Evolutionary conservation across 176 grass and related monocot genomes (phyloP), one percentile per base, ranked within the genome.

Genomic region (Alopecurus myosuroides): DNA sequence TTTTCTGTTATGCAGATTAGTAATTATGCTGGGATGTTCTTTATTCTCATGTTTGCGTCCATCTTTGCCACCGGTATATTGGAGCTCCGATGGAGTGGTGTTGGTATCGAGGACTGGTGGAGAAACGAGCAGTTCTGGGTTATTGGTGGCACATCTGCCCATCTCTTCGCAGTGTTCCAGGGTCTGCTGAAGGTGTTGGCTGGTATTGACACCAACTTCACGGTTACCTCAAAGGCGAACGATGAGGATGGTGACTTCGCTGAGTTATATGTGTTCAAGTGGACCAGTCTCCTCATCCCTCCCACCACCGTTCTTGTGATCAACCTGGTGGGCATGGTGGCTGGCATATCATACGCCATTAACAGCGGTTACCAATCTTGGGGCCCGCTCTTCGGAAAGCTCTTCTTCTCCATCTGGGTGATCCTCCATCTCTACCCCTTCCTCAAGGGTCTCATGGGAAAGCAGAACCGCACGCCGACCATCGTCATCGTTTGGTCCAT

Each of bases 381-480:
- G 95, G 95, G 95, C 14, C 95, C 95, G 0, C 86, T 97, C 15
- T 97, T 97, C 3, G 94, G 95, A 68, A 97, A 97, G 69, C 88
- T 97, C 19, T 97, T 97, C 90, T 97, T 97, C 72, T 85, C 95
- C 8, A 97, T 97, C n/a, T 97, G 95, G 95, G 95, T 97, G 70
- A 97, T 97, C 68, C 87, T 97, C 71, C 95, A 97, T 94, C 92
- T 97, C 28, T 97, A 97, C 73, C 95, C 95, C 18, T 97, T 97
- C 86, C 88, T 97, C 78, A 97, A 97, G 86, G 95, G 95, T 94
- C 88, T 97, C 53, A 82, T 97, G 92, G 95, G 95, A 66, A 89
- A 88, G 86, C 92, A 94, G 78, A 97, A 97, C 88, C 86, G 95
- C 76, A 97, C 95, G 0, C 95, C 95, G 4, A 97, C 95, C 9